Evolutionary conservation across 2,329 filamentous ascomycete species (phyloP).

Genomic region (Penicillium sp.): DNA sequence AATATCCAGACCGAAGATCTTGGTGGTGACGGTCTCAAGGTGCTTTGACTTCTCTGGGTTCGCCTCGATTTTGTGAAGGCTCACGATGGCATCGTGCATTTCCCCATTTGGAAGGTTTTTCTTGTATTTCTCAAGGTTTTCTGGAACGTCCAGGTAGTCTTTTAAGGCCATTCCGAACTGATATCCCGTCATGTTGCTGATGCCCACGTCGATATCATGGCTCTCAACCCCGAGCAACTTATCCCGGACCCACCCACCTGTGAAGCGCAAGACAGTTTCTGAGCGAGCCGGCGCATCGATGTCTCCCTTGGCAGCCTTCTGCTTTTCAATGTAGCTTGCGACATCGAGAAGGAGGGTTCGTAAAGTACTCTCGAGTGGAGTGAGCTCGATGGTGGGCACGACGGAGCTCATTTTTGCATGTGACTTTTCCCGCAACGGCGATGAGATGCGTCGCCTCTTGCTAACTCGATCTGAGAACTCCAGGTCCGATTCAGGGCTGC

Average conservation of each 20-base stretch:
- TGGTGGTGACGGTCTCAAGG: constrained; percentile 85
- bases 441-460: constrained; percentile 37
- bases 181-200: constrained; percentile 51
- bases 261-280: constrained; percentile 46
- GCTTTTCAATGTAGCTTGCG: constrained; percentile 61
- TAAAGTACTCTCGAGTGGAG: constrained; percentile 67
- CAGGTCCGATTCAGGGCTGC: constrained; percentile 18
- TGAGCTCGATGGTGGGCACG: constrained; percentile 58
- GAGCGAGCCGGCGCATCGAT: constrained; percentile 16
- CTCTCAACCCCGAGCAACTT: constrained; percentile 49
- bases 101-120: constrained; percentile 48
- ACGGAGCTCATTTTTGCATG: constrained; percentile 26
- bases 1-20: constrained; percentile 80
- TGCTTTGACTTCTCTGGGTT: constrained; percentile 98
- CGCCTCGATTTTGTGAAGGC: constrained; percentile 80
- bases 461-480: constrained; percentile 25
- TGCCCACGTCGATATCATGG: constrained; percentile 51
- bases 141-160: constrained; percentile 42
- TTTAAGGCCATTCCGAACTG: constrained; percentile 48
- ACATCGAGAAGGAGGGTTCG: constrained; percentile 78
- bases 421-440: constrained; percentile 22
- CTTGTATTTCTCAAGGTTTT: constrained; percentile 45
- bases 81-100: constrained; percentile 65
- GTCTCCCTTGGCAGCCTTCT: constrained; percentile 42
- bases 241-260: constrained; percentile 53